Conservation (phyloP, 2,329 filamentous ascomycete genomes). For the Epichloe bromicola region DNA sequence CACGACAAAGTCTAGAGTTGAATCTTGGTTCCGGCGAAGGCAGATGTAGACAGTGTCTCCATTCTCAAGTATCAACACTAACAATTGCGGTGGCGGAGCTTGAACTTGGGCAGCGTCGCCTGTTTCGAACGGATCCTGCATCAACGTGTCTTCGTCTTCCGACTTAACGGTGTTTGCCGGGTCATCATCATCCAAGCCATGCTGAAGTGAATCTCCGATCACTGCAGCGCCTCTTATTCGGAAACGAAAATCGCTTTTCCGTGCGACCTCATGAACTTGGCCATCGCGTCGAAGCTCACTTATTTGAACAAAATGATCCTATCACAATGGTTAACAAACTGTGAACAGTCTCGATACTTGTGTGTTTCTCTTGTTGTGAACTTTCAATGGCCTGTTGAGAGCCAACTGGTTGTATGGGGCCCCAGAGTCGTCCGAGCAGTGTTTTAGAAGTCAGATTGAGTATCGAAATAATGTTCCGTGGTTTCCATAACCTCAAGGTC, state of each 20-base stretch:
- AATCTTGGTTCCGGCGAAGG: slow-evolving; percentile 32
- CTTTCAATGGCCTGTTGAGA: not conserved
- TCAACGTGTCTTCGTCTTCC: slow-evolving; percentile 27
- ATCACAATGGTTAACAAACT: slow-evolving; percentile 6
- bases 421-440: not conserved
- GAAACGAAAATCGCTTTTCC: slow-evolving; percentile 65
- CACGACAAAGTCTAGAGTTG: slow-evolving; percentile 45
- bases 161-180: slow-evolving; percentile 20
- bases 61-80: slow-evolving; percentile 64
- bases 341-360: not conserved
- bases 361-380: not conserved
- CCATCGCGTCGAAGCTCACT: slow-evolving; percentile 58
- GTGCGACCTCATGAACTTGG: slow-evolving; percentile 61
- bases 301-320: slow-evolving; percentile 72
- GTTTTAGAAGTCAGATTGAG: not conserved
- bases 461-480: not conserved
- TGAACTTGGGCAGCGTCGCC: slow-evolving; percentile 3
- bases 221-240: slow-evolving; percentile 69
- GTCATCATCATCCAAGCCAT: slow-evolving; percentile 19
- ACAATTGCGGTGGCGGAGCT: slow-evolving; percentile 59
- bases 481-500: not conserved
- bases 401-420: not conserved
- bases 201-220: slow-evolving; percentile 45
- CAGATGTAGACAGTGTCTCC: slow-evolving; percentile 69
- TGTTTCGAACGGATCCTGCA: slow-evolving; percentile 17